Evolutionary conservation across 495 filamentous ascomycete species (phyloP).

Genomic region (Penicillium desertorum): DNA sequence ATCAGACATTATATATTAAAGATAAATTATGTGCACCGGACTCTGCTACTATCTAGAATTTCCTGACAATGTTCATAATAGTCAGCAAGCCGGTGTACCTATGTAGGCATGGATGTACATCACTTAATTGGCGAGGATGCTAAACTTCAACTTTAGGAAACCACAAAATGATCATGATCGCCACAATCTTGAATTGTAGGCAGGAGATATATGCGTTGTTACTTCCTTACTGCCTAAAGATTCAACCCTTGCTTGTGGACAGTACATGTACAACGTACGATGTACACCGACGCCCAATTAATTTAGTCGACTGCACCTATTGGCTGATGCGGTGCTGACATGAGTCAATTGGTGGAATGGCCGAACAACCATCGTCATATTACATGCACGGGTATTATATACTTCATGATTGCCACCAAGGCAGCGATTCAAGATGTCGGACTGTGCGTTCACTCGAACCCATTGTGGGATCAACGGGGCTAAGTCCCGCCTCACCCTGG

Average conservation of each 20-base stretch:
- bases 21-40: not conserved
- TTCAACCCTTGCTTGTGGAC: not conserved
- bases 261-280: not conserved
- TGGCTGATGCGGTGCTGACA: constrained; percentile 5
- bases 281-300: constrained; percentile 9
- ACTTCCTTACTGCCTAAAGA: not conserved
- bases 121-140: not conserved
- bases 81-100: not conserved
- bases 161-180: not conserved
- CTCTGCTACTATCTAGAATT: not conserved
- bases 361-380: constrained; percentile 11
- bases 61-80: not conserved
- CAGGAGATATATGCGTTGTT: not conserved
- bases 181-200: not conserved
- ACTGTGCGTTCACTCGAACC: constrained; percentile 58
- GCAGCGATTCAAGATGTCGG: constrained; percentile 43
- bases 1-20: not conserved
- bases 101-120: too few relatives aligned
- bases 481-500: constrained; percentile 61
- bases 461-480: constrained; percentile 63
- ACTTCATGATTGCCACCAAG: constrained; percentile 37
- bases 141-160: not conserved
- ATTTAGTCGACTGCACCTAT: constrained; percentile 7
- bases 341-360: constrained; percentile 4
- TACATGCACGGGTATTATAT: constrained; percentile 1